Base-by-base conservation (phyloP, 768 basidiomycete species). In the Tulasnella sp. region DNA sequence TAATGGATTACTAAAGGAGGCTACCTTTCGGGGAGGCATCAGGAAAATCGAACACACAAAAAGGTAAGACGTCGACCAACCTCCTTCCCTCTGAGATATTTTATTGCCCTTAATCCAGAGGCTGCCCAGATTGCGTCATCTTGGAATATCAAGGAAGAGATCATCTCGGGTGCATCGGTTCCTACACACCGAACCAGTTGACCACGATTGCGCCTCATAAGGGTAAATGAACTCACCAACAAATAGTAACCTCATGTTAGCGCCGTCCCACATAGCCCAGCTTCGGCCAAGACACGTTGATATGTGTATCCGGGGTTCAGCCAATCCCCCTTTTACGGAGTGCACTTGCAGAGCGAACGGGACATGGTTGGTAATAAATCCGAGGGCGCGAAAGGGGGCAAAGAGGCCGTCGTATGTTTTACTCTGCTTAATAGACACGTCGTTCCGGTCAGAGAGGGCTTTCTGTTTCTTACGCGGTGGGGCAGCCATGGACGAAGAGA, bases 211-310 rank as follows among this genome's bases (percentile, higher is more conserved):
- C 21, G n/a, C 39, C 9, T 19, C 6, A 9, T 19, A 21, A 61
- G 35, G 21, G 48, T 15, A 11, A 27, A 51, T 5, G 6, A n/a
- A 78, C 89, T 72, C 69, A 89, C 94, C 90, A 59, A 93, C 91
- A 67, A 99, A 98, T 35, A 97, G 75, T 57, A 98, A 70, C 31
- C 75, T 76, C 88, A 98, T 92, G 70, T 84, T 91, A 25, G 82
- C 86, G 19, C 90, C 93, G 63, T 96, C 91, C 94, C 94, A 98
- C 65, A 96, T 73, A 15, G 91, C 87, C 93, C 93, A 98, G 62
- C 86, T 80, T 58, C 74, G 79, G 5, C 94, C 93, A 6, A 97
- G 70, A 64, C 87, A 92, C 9, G 90, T 93, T 32, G 96, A 69
- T 40, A 98, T 72, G 61, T 90, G 84, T 57, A 93, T 74, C 45